Evolutionary conservation across 2,329 filamentous ascomycete genomes (phyloP), one percentile per base, ranked within the genome.

Genomic region (Coleophoma eucalyptorum): DNA sequence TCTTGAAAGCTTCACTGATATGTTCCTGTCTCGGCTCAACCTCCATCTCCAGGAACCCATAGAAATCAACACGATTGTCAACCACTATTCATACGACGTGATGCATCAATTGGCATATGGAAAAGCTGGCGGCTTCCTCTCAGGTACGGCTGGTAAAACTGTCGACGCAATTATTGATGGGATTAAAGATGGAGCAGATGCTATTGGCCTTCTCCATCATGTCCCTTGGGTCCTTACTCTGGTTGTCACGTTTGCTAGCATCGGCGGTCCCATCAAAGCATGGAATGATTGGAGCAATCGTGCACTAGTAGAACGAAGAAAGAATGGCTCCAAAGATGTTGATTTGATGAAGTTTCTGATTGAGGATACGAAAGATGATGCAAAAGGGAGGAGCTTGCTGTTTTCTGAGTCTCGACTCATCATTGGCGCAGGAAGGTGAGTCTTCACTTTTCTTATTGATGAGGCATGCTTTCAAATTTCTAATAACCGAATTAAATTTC

Each of bases 231-330:
- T 72, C 40, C 59, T 73, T 31, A 58, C 65, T 1, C 65, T 69
- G 43, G 71, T 67, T 56, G 70, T 72, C 52, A 68, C 66, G 19
- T 65, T 70, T 32, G 75, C 68, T 57, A 65, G 61, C 18, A 75
- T 72, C 57, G 72, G 18, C 48, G 43, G 26, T 12, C 33, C 33
- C 18, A 46, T 33, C 15, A 46, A 33, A 33, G n/a, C 7, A 15
- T 19, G 15, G 33, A 46, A 5, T 34, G 43, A 33, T 46, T 37
- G 32, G 20, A 21, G 34, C 21, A 47, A 41, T 16, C 38, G 18
- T 19, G 38, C 38, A n/a, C 16, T 47, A 12, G 44, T 33, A 21
- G 26, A 32, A 7, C 20, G 20, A 4, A 42, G 41, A 15, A 44
- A 41, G n/a, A 20, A 41, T 12, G n/a, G 38, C 12, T 41, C 38